Conservation (phyloP, 2,329 filamentous ascomycete species). For the Allantophomopsis cytisporea region DNA sequence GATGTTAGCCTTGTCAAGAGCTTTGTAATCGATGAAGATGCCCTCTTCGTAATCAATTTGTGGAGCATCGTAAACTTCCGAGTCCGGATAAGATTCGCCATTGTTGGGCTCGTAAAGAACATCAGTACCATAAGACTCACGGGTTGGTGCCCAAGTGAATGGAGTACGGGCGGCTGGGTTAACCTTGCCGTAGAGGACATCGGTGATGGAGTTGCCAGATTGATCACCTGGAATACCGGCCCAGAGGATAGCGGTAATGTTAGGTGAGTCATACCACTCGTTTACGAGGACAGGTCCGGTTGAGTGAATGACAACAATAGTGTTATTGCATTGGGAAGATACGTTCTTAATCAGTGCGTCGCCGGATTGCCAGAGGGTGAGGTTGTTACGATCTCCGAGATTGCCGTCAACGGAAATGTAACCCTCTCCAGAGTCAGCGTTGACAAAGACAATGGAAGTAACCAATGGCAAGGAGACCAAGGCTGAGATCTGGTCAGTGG, state of each 20-base stretch:
- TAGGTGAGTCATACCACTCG: slow-evolving; percentile 61
- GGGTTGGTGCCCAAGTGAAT: slow-evolving; percentile 64
- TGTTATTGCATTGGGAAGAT: slow-evolving; percentile 68
- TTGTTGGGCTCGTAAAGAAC: slow-evolving; percentile 46
- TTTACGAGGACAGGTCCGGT: slow-evolving; percentile 66
- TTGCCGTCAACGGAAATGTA: slow-evolving; percentile 77
- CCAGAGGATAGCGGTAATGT: slow-evolving; percentile 75
- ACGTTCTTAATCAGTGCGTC: slow-evolving; percentile 74
- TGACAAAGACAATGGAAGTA: slow-evolving; percentile 77
- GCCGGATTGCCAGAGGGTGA: slow-evolving; percentile 77
- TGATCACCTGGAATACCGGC: slow-evolving; percentile 75
- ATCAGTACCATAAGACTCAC: slow-evolving; percentile 28
- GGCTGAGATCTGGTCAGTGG: slow-evolving; percentile 50
- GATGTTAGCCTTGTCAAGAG: slow-evolving; percentile 51
- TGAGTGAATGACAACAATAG: slow-evolving; percentile 82
- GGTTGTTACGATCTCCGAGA: slow-evolving; percentile 77
- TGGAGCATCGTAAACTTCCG: slow-evolving; percentile 36
- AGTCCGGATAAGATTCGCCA: slow-evolving; percentile 27
- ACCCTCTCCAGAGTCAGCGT: slow-evolving; percentile 75
- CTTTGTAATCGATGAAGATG: slow-evolving; percentile 69
- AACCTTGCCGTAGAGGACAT: slow-evolving; percentile 71
- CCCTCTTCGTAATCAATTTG: slow-evolving; percentile 68
- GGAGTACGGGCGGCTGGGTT: slow-evolving; percentile 67
- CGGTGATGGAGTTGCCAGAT: slow-evolving; percentile 64
- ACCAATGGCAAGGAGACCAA: slow-evolving; percentile 50